Percentiles rank a stretch among this genome's conserved stretches.
Evolutionary conservation across 2,329 filamentous ascomycete genomes (phyloP).

Genomic region (Venturia effusa): DNA sequence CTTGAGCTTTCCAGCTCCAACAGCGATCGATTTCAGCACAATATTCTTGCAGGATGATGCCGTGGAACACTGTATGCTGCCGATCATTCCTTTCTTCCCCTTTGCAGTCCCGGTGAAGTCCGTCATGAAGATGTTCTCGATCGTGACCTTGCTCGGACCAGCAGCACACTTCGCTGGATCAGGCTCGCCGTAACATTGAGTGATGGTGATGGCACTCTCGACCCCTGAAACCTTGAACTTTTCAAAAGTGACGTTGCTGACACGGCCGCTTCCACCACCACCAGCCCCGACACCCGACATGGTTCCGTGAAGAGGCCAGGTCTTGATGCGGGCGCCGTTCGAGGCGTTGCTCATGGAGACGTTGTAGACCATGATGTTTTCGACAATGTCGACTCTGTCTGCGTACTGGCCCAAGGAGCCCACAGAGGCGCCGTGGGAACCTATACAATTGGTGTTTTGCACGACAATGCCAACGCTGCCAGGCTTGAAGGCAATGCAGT

Average conservation of each 20-base stretch:
- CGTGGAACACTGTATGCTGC: background rate
- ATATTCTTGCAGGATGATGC: slow-evolving; percentile 6
- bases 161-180: slow-evolving; percentile 45
- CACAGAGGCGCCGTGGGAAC: slow-evolving; percentile 57
- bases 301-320: slow-evolving; percentile 46
- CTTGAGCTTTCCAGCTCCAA: background rate
- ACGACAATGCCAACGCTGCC: slow-evolving; percentile 56
- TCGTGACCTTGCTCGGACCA: slow-evolving; percentile 40
- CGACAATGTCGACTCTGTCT: slow-evolving; percentile 51
- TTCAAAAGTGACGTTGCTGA: slow-evolving; percentile 54
- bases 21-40: background rate
- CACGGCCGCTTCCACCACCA: slow-evolving; percentile 47
- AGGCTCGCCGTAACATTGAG: slow-evolving; percentile 50
- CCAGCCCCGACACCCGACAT: slow-evolving; percentile 36
- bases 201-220: slow-evolving; percentile 48
- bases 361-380: slow-evolving; percentile 36
- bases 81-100: slow-evolving; percentile 3
- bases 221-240: slow-evolving; percentile 46
- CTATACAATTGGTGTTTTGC: slow-evolving; percentile 53
- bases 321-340: slow-evolving; percentile 59
- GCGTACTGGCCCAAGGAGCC: slow-evolving; percentile 56
- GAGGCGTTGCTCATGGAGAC: slow-evolving; percentile 25
- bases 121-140: slow-evolving; percentile 16
- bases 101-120: slow-evolving; percentile 3
- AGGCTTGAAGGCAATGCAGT: slow-evolving; percentile 65